A percentile compares a stretch with the other conserved stretches of the same genome.
Conservation (phyloP, 495 filamentous ascomycete genomes). For the Wilcoxina mikolae region DNA sequence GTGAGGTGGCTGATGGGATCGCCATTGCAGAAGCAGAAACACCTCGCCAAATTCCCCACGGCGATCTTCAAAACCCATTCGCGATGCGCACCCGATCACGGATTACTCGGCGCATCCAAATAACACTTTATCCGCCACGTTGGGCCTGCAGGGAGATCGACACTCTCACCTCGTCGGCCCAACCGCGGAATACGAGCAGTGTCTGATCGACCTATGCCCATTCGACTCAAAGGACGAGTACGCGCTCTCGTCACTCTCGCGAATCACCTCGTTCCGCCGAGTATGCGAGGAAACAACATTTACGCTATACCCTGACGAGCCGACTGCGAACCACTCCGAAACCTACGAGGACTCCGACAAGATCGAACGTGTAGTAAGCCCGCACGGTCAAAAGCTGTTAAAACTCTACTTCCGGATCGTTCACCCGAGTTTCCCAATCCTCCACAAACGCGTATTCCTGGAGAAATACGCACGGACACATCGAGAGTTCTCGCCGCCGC, state of each 20-base stretch:
- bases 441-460: constrained; percentile 74
- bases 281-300: constrained; percentile 76
- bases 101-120: constrained; percentile 32
- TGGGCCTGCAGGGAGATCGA: constrained; percentile 47
- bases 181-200: constrained; percentile 59
- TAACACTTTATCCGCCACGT: constrained; percentile 46
- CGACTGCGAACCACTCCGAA: constrained; percentile 42
- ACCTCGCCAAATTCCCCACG: constrained; percentile 3
- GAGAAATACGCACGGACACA: constrained; percentile 67
- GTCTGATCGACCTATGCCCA: constrained; percentile 52
- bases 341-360: constrained; percentile 52
- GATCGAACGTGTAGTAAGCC: constrained; percentile 69
- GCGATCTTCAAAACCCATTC: constrained; percentile 4
- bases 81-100: constrained; percentile 2
- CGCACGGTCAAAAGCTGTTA: constrained; percentile 64
- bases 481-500: constrained; percentile 62
- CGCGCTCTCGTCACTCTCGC: constrained; percentile 33
- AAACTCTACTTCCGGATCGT: constrained; percentile 78
- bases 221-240: constrained; percentile 62
- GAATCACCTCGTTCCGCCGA: constrained; percentile 56
- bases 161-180: constrained; percentile 52
- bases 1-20: constrained; percentile 1
- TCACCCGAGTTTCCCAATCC: constrained; percentile 79
- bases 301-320: constrained; percentile 54
- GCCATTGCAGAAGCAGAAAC: neutral